A percentile compares a stretch with the other conserved stretches of the same genome.
phyloP scores from a whole-genome alignment of 345 rosid species.

The Rhodamnia argentea region DNA sequence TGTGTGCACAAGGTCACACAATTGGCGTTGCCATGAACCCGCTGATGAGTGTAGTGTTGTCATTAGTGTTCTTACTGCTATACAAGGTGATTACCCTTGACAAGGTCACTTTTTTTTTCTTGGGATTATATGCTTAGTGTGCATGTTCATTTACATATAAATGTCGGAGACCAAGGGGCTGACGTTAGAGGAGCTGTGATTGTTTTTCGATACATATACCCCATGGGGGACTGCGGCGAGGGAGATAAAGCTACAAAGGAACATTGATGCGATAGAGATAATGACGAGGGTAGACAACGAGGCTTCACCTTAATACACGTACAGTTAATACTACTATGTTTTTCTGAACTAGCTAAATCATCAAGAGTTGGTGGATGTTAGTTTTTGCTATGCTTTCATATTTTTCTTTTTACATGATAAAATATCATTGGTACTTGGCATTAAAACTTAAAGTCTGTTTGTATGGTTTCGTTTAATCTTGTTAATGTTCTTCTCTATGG shows the following conservation, averaged over 20 bases:
- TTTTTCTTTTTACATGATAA: too few relatives aligned
- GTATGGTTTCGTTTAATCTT: too few relatives aligned
- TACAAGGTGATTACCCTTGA: slow-evolving; percentile 45
- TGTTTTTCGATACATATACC: slow-evolving; percentile 32
- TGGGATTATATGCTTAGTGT: slow-evolving; percentile 33
- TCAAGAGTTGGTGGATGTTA: too few relatives aligned
- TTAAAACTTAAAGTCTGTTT: too few relatives aligned
- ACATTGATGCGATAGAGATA: too few relatives aligned
- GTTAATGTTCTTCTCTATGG: too few relatives aligned
- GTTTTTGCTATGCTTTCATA: too few relatives aligned
- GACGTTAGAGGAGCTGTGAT: slow-evolving; percentile 59
- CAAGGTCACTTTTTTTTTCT: slow-evolving; percentile 60
- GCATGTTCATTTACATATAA: slow-evolving; percentile 33
- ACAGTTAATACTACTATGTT: too few relatives aligned
- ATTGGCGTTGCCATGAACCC: slow-evolving; percentile 55
- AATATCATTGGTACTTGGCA: too few relatives aligned
- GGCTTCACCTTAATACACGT: too few relatives aligned
- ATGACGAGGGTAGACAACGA: not conserved
- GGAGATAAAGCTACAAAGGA: not conserved
- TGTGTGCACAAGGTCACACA: slow-evolving; percentile 68
- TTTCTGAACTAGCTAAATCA: too few relatives aligned
- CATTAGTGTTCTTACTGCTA: slow-evolving; percentile 41
- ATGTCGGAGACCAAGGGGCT: slow-evolving; percentile 67
- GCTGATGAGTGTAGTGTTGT: slow-evolving; percentile 53
- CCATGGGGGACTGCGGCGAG: slow-evolving; percentile 29